A percentile compares a stretch with the other conserved stretches of the same genome.
Conservation (phyloP, 2,329 filamentous ascomycete genomes). For the Fusarium concolor region DNA sequence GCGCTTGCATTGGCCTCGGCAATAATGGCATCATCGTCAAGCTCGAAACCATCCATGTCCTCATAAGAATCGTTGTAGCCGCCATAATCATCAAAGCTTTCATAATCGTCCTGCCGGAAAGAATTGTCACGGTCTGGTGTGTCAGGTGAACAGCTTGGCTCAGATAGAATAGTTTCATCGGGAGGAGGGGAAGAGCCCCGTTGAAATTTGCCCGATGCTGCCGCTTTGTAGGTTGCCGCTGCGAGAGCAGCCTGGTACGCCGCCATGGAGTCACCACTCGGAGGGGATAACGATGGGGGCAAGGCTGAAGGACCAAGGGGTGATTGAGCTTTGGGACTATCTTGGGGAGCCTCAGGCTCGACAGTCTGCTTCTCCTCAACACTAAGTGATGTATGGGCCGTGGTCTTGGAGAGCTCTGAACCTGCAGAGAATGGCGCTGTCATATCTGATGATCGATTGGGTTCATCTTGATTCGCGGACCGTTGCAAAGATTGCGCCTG, state of each 20-base stretch:
- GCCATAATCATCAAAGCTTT: conserved; percentile 45
- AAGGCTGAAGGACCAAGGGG: conserved; percentile 20
- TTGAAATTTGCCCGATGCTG: conserved; percentile 79
- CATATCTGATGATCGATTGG: conserved; percentile 61
- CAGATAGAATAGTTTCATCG: conserved; percentile 34
- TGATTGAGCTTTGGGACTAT: conserved; percentile 12
- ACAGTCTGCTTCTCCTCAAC: conserved; percentile 38
- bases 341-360: conserved; percentile 17
- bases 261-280: conserved; percentile 54
- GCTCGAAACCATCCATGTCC: conserved; percentile 74
- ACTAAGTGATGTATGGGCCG: conserved; percentile 65
- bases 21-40: conserved; percentile 91
- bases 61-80: conserved; percentile 68
- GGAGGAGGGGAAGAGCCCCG: conserved; percentile 64
- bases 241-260: conserved; percentile 88
- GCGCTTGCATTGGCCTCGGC: conserved; percentile 95
- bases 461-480: conserved; percentile 44
- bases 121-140: conserved; percentile 18
- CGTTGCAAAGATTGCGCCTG: conserved; percentile 62
- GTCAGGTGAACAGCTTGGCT: conserved; percentile 22
- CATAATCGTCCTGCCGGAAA: conserved; percentile 60
- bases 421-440: conserved; percentile 59
- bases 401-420: conserved; percentile 60
- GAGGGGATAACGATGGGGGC: conserved; percentile 13
- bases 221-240: conserved; percentile 81